These are phyloP conservation scores for Pseudopithomyces chartarum DNA, from an alignment of 2,329 filamentous ascomycete genomes.

Conservation along the genomic window DNA sequence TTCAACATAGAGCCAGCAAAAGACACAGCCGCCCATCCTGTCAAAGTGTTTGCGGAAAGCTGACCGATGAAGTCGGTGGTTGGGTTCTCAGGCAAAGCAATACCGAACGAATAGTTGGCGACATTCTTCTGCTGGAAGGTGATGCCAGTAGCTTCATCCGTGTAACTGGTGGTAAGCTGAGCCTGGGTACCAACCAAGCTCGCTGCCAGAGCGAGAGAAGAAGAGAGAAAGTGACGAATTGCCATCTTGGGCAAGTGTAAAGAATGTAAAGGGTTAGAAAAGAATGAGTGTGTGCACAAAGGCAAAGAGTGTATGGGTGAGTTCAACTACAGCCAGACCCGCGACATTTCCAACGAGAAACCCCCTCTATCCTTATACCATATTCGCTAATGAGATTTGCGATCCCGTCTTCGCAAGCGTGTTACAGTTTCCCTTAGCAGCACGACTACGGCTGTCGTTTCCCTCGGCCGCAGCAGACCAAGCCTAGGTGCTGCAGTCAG, in stretches of 20 bases:
- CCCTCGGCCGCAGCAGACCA: background rate
- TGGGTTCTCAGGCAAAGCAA: constrained; percentile 50
- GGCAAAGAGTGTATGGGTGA: constrained; percentile 7
- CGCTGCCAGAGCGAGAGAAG: constrained; percentile 7
- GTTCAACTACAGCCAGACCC: constrained; percentile 7
- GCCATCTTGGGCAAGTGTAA: constrained; percentile 13
- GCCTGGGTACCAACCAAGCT: constrained; percentile 14
- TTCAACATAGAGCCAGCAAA: constrained; percentile 51
- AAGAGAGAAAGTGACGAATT: constrained; percentile 9
- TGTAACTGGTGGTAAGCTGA: constrained; percentile 15
- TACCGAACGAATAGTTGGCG: constrained; percentile 50
- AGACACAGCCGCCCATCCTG: constrained; percentile 55
- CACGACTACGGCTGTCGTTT: background rate
- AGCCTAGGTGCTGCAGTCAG: background rate
- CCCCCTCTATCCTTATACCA: background rate
- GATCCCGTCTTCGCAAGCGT: background rate
- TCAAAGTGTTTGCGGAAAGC: constrained; percentile 50
- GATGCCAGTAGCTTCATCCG: constrained; percentile 18
- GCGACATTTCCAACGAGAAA: background rate
- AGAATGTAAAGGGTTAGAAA: constrained; percentile 7
- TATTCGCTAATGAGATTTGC: background rate
- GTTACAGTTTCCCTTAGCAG: constrained; percentile 1
- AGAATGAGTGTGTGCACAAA: constrained; percentile 1
- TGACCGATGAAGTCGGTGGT: constrained; percentile 58
- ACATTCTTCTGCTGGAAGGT: constrained; percentile 23